Conservation (phyloP, 805 yeast genomes). For the Naumovozyma baii region DNA sequence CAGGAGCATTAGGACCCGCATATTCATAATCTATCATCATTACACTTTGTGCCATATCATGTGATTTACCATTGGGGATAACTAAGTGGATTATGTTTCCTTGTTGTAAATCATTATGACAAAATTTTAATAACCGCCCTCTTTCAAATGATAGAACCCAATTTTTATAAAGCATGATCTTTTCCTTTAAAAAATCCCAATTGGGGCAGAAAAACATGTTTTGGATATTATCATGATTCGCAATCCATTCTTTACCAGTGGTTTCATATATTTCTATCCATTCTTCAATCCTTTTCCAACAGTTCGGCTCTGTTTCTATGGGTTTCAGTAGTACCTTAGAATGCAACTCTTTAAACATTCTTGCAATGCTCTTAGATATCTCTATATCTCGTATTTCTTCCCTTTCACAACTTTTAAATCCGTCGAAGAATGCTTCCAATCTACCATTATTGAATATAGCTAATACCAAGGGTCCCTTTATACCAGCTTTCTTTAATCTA, state of each 20-base stretch:
- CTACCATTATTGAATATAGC: conserved; percentile 87
- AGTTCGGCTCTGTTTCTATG: conserved; percentile 44
- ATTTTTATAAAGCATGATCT: conserved; percentile 40
- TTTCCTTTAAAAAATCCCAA: conserved; percentile 39
- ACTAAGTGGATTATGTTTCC: conserved; percentile 54
- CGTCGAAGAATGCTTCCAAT: conserved; percentile 77
- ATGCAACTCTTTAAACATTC: conserved; percentile 89
- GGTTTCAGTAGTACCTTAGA: conserved; percentile 51
- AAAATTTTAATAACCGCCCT: conserved; percentile 43
- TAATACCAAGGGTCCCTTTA: conserved; percentile 37
- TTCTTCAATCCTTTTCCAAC: conserved; percentile 56
- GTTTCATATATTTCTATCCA: conserved; percentile 48
- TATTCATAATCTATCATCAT: conserved; percentile 93
- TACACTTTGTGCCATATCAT: conserved; percentile 42
- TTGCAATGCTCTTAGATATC: conserved; percentile 67
- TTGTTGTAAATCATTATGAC: conserved; percentile 92
- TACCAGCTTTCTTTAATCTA: conserved; percentile 45
- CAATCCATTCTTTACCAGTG: conserved; percentile 23
- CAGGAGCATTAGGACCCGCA: conserved; percentile 76
- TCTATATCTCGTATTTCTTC: conserved; percentile 59
- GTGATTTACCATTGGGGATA: conserved; percentile 36
- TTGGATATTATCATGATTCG: conserved; percentile 22
- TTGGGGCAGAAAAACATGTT: conserved; percentile 31
- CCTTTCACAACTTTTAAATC: conserved; percentile 63
- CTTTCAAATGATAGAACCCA: conserved; percentile 39